Evolutionary conservation across 441 rosid genomes (phyloP).

Genomic region (Biscutella laevigata): DNA sequence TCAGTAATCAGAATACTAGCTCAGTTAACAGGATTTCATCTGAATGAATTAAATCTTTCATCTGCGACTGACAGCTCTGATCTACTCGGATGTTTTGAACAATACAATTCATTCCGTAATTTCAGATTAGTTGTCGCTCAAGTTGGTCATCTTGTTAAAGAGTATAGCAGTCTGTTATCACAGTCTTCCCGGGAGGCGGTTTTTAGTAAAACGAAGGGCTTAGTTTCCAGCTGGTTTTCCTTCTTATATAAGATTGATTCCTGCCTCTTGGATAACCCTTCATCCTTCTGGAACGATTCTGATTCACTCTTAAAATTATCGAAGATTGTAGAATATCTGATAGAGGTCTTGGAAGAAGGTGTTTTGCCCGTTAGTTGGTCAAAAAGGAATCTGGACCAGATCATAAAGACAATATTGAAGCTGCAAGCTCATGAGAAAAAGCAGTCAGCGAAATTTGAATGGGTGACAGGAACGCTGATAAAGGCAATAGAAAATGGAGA

Average conservation of each 20-base stretch:
- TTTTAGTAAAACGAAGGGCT: slow-evolving; percentile 34
- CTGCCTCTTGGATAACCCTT: slow-evolving; percentile 31
- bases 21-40: slow-evolving; percentile 68
- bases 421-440: slow-evolving; percentile 42
- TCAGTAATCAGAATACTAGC: slow-evolving; percentile 80
- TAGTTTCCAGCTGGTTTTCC: slow-evolving; percentile 61
- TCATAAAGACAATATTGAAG: slow-evolving; percentile 45
- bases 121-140: slow-evolving; percentile 51
- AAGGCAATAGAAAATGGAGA: slow-evolving; percentile 97
- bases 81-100: slow-evolving; percentile 97
- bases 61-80: slow-evolving; percentile 95
- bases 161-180: slow-evolving; percentile 53
- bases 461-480: slow-evolving; percentile 82
- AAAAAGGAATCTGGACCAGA: slow-evolving; percentile 43
- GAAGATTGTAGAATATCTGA: slow-evolving; percentile 46
- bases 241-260: slow-evolving; percentile 43
- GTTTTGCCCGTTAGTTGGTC: slow-evolving; percentile 46
- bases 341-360: slow-evolving; percentile 35
- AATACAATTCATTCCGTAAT: slow-evolving; percentile 70
- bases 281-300: slow-evolving; percentile 27
- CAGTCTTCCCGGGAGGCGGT: slow-evolving; percentile 40
- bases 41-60: slow-evolving; percentile 83
- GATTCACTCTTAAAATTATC: slow-evolving; percentile 43
- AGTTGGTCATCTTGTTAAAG: slow-evolving; percentile 57
- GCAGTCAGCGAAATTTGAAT: slow-evolving; percentile 79